Evolutionary conservation across 768 basidiomycete species (phyloP).

Genomic region (Rhizopogon vulgaris): DNA sequence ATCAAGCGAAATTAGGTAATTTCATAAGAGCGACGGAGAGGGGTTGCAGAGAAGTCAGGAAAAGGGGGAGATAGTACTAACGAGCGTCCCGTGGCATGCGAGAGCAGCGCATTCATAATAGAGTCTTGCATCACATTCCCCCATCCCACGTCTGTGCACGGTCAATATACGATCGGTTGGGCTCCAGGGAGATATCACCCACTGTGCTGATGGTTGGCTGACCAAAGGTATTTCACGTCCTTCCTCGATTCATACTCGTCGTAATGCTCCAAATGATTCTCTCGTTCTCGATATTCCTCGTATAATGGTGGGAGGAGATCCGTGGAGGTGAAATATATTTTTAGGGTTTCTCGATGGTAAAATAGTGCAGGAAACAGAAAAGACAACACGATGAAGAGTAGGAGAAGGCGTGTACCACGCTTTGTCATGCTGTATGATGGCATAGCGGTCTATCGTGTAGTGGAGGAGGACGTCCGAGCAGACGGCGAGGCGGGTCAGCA

Average conservation of each 20-base stretch:
- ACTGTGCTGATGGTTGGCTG: slow-evolving; percentile 42
- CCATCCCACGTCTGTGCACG: slow-evolving; percentile 29
- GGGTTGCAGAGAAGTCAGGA: not conserved
- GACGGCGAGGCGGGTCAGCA: not conserved
- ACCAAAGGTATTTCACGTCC: slow-evolving; percentile 36
- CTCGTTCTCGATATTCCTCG: slow-evolving; percentile 29
- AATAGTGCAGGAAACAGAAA: not conserved
- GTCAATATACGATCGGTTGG: not conserved
- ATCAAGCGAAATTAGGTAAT: slow-evolving; percentile 2
- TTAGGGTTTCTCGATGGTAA: not conserved
- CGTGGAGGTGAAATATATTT: not conserved
- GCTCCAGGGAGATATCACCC: slow-evolving; percentile 7
- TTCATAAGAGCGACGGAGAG: not conserved
- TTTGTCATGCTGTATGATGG: slow-evolving; percentile 15
- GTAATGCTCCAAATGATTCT: slow-evolving; percentile 38
- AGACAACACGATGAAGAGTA: not conserved
- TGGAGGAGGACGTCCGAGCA: not conserved
- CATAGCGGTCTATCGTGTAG: slow-evolving; percentile 8
- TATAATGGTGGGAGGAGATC: slow-evolving; percentile 35
- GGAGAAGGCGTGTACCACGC: slow-evolving; percentile 16
- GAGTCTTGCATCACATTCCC: slow-evolving; percentile 38
- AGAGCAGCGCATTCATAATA: slow-evolving; percentile 30
- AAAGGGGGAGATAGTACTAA: slow-evolving; percentile 10
- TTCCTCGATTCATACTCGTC: slow-evolving; percentile 25
- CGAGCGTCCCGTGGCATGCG: slow-evolving; percentile 30